Percentiles rank a stretch among this genome's conserved stretches.
Conservation (phyloP, 257 asterid species). For the Petunia secreta region DNA sequence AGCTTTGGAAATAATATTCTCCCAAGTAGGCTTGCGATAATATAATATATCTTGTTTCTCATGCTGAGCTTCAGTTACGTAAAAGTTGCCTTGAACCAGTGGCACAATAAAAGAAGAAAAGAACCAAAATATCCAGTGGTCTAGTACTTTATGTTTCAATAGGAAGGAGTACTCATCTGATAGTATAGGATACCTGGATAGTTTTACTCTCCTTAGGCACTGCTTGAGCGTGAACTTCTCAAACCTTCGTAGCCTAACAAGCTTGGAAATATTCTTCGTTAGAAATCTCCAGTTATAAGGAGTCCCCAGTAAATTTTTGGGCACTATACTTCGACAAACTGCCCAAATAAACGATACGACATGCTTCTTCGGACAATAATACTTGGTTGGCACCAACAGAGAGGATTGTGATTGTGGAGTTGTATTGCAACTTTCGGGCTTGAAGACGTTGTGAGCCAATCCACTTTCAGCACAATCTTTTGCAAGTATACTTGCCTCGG, state of each 20-base stretch:
- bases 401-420: conserved; percentile 34
- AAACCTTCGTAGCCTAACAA: conserved; percentile 71
- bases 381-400: conserved; percentile 46
- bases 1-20: conserved; percentile 52
- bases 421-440: conserved; percentile 30
- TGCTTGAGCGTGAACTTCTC: conserved; percentile 82
- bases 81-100: conserved; percentile 76
- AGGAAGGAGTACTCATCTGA: conserved; percentile 34
- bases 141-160: conserved; percentile 54
- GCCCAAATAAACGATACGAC: conserved; percentile 90
- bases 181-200: conserved; percentile 58
- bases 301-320: conserved; percentile 67
- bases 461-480: conserved; percentile 31
- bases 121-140: conserved; percentile 81
- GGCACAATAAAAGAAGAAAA: conserved; percentile 65
- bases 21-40: conserved; percentile 69
- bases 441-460: conserved; percentile 26
- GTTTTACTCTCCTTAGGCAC: conserved; percentile 64
- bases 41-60: conserved; percentile 69
- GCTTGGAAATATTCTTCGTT: conserved; percentile 68
- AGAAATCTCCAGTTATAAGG: conserved; percentile 70
- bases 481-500: conserved; percentile 27
- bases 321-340: conserved; percentile 79
- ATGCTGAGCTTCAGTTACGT: conserved; percentile 76
- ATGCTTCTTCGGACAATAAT: conserved; percentile 64